Evolutionary conservation across 768 basidiomycete genomes (phyloP), one percentile per base, ranked within the genome.

Genomic region (Russula foetens): DNA sequence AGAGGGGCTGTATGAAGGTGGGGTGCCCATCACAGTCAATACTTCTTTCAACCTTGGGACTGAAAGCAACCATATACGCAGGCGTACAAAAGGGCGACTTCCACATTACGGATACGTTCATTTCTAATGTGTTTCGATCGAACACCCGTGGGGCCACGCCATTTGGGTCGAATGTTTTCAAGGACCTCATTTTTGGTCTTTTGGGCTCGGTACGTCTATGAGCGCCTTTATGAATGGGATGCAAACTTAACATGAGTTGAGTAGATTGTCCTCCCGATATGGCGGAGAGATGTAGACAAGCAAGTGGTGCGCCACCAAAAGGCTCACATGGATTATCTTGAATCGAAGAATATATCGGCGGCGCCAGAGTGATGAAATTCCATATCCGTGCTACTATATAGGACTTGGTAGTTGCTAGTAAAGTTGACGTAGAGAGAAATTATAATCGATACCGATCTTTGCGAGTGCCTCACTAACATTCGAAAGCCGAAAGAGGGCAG

Each of bases 101-200:
- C 56, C 88, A 94, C 62, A 92, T 93, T 59, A 84, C 87, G 0
- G 82, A 79, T 24, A 86, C 92, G 66, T 72, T 90, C 29, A 79
- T 86, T 35, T 83, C 84, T 3, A 72, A 77, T 53, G 62, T 92
- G 21, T 87, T 95, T 70, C 78, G 87, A 23, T 78, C 84, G 7
- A 83, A 80, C 7, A 84, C 86, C 0, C 77, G 84, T 21, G 90
- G 88, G 0, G 73, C 81, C 29, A 75, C 84, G 0, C 86, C 86
- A 2, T 63, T 63, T 45, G 56, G 58, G 29, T 44, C 82, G 44
- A 92, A 92, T 58, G 58, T 69, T n/a, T 48, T 81, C 14, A 46
- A 83, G 46, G 92, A 94, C 58, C 62, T 69, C 15, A 29, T 81
- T 7, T 74, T 75, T 58, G 69, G 71, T 17, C 19, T 79, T 11